phyloP scores from a whole-genome alignment of 768 basidiomycete genomes.

The Collybia sp. region DNA sequence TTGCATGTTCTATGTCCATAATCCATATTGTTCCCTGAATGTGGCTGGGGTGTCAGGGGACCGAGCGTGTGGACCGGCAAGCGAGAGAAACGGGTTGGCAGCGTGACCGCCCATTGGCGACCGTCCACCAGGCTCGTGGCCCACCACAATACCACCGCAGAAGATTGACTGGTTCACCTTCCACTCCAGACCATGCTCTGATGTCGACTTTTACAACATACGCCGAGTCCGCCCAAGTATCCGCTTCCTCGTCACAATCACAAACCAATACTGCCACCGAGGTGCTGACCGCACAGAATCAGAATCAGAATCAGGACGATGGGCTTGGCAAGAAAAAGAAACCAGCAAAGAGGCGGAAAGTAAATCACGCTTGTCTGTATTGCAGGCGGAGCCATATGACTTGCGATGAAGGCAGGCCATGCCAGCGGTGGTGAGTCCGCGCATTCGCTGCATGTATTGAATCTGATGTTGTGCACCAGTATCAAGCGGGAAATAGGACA shows the following conservation, averaged over 20 bases:
- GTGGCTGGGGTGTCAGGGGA: too few species aligned
- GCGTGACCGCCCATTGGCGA: too few species aligned
- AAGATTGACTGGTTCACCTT: neutral
- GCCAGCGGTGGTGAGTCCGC: slow-evolving; percentile 80
- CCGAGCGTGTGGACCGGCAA: too few species aligned
- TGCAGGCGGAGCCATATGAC: slow-evolving; percentile 93
- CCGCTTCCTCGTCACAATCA: slow-evolving; percentile 1
- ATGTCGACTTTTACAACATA: slow-evolving; percentile 9
- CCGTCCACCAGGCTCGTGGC: too few species aligned
- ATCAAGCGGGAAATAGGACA: slow-evolving; percentile 97
- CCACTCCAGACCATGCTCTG: neutral
- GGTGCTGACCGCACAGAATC: neutral
- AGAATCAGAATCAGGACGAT: slow-evolving; percentile 30
- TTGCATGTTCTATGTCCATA: too few species aligned
- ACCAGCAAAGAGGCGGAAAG: slow-evolving; percentile 69
- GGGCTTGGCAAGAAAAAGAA: slow-evolving; percentile 39
- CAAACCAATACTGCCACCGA: neutral
- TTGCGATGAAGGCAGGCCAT: slow-evolving; percentile 85
- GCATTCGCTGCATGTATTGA: slow-evolving; percentile 4
- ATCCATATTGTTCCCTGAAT: too few species aligned
- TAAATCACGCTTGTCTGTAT: slow-evolving; percentile 91
- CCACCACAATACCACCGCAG: too few species aligned
- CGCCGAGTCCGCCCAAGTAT: slow-evolving; percentile 4
- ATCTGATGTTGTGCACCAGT: slow-evolving; percentile 30
- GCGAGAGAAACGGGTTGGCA: too few species aligned